A percentile compares a stretch with the other conserved stretches of the same genome.
Evolutionary conservation across 2,329 filamentous ascomycete genomes (phyloP).

Genomic region (Onygena corvina): DNA sequence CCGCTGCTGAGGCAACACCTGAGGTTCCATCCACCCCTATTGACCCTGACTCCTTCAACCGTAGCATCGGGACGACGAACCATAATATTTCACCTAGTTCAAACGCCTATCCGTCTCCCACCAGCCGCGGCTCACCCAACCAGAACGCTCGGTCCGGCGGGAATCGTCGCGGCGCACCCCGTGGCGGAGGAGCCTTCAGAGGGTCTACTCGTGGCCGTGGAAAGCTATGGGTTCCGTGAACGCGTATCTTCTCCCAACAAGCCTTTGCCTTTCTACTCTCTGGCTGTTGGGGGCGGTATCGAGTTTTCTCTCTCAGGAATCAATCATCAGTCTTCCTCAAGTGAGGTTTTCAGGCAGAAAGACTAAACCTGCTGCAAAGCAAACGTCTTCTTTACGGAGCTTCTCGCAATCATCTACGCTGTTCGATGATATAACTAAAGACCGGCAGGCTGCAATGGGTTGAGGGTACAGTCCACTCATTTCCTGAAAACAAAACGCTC

Average conservation of each 20-base stretch:
- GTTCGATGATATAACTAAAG: neutral
- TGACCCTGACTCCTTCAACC: conserved; percentile 39
- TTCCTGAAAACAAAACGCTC: neutral
- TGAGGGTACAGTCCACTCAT: neutral
- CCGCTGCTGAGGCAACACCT: conserved; percentile 23
- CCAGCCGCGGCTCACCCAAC: conserved; percentile 25
- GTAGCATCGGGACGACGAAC: conserved; percentile 27
- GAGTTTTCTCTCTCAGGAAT: neutral
- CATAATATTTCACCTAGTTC: conserved; percentile 23
- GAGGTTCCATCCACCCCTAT: conserved; percentile 38
- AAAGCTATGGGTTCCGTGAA: conserved; percentile 37
- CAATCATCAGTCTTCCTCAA: neutral
- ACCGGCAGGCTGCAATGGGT: conserved; percentile 1
- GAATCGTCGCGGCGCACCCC: conserved; percentile 26
- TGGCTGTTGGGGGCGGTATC: neutral
- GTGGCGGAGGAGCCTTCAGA: conserved; percentile 25
- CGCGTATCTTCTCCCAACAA: neutral
- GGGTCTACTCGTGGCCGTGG: conserved; percentile 31
- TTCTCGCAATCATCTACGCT: neutral
- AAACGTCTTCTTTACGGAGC: conserved; percentile 1
- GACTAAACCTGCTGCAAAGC: conserved; percentile 1
- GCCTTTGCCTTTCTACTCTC: neutral
- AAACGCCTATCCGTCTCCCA: conserved; percentile 17
- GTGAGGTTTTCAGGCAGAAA: neutral
- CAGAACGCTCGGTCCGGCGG: conserved; percentile 25